A percentile compares a stretch with the other conserved stretches of the same genome.
phyloP scores from a whole-genome alignment of 1,284 basidiomycete genomes.

The Cutaneotrichosporon cavernicola region DNA sequence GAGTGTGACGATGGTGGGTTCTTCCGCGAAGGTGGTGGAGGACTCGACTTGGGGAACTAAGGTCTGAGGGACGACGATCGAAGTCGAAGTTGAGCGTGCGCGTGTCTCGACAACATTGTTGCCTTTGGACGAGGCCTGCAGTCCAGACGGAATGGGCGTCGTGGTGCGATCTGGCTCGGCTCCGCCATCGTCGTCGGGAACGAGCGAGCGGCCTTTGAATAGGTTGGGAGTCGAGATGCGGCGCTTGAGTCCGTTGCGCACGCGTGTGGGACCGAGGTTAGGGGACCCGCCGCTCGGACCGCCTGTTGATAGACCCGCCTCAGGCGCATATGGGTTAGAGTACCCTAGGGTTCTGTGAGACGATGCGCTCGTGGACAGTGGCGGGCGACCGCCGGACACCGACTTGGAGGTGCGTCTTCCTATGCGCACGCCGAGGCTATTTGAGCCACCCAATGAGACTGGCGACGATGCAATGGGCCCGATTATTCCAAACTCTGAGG shows the following conservation, averaged over 20 bases:
- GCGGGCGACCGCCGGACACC: slow-evolving; percentile 30
- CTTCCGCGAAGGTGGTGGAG: slow-evolving; percentile 17
- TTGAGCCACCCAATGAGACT: slow-evolving; percentile 5
- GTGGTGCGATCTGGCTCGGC: background rate
- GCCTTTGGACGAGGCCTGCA: slow-evolving; percentile 7
- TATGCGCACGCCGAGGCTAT: slow-evolving; percentile 12
- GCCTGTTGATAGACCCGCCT: slow-evolving; percentile 9
- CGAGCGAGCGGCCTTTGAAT: slow-evolving; percentile 15
- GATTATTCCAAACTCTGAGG: background rate
- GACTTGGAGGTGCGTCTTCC: slow-evolving; percentile 30
- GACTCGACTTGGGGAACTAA: slow-evolving; percentile 17
- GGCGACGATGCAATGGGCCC: slow-evolving; percentile 12
- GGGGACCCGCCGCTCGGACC: slow-evolving; percentile 11
- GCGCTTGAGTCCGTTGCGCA: slow-evolving; percentile 37
- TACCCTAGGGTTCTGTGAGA: slow-evolving; percentile 18
- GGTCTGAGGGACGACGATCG: slow-evolving; percentile 39
- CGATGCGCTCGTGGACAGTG: slow-evolving; percentile 22
- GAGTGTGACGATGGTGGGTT: slow-evolving; percentile 15
- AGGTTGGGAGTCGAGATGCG: slow-evolving; percentile 44
- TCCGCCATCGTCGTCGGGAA: slow-evolving; percentile 18
- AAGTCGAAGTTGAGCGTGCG: slow-evolving; percentile 47
- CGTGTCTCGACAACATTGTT: slow-evolving; percentile 33
- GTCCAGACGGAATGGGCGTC: background rate
- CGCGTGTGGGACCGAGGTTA: slow-evolving; percentile 10
- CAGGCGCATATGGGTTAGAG: slow-evolving; percentile 1